phyloP scores from a whole-genome alignment of 192 early-diverging fungal species.

The Coemansia sp. region DNA sequence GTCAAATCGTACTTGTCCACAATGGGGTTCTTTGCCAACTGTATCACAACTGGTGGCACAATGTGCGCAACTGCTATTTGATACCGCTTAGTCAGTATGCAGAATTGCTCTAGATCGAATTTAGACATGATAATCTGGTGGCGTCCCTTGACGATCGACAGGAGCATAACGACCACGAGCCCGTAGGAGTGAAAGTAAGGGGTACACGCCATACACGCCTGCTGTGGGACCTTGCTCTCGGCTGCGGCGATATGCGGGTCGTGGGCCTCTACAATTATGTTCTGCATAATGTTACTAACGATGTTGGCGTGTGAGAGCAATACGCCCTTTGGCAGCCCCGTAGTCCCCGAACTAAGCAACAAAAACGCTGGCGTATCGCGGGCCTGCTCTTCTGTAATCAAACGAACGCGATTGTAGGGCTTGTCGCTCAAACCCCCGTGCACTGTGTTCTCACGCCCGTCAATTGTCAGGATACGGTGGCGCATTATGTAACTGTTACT shows the following conservation, averaged over 20 bases:
- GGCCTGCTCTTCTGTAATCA: slow-evolving; percentile 18
- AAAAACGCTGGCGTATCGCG: slow-evolving; percentile 37
- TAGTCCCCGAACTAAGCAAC: slow-evolving; percentile 50
- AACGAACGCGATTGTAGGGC: slow-evolving; percentile 29
- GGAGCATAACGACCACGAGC: slow-evolving; percentile 52
- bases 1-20: slow-evolving; percentile 72
- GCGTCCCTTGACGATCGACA: slow-evolving; percentile 42
- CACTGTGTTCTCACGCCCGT: slow-evolving; percentile 15
- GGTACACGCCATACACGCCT: slow-evolving; percentile 17
- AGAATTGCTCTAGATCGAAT: slow-evolving; percentile 68
- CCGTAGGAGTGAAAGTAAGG: slow-evolving; percentile 80
- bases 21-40: slow-evolving; percentile 71
- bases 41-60: slow-evolving; percentile 66
- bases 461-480: slow-evolving; percentile 28
- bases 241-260: neutral
- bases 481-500: slow-evolving; percentile 25
- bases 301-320: slow-evolving; percentile 75
- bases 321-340: slow-evolving; percentile 78
- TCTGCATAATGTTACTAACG: slow-evolving; percentile 62
- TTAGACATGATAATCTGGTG: slow-evolving; percentile 71
- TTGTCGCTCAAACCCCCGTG: slow-evolving; percentile 3
- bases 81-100: slow-evolving; percentile 66
- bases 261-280: neutral
- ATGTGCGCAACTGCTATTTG: slow-evolving; percentile 61
- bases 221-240: slow-evolving; percentile 15